Base-by-base conservation (phyloP, 306 rosid species). In the Acacia confusa region DNA sequence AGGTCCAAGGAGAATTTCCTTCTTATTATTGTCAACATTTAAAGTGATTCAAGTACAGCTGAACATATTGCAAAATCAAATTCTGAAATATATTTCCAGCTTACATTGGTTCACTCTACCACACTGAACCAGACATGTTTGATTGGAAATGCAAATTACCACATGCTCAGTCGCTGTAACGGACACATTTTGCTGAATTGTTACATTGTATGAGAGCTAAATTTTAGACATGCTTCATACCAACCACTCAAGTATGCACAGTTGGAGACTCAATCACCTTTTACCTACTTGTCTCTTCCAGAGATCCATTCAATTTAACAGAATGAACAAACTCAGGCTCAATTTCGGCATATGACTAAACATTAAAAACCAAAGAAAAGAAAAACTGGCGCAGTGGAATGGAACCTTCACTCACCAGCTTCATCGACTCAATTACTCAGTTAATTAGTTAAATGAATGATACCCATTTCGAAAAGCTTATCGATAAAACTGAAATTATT, bases 201-300 rank as follows among this genome's bases (percentile, higher is more conserved):
- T 32, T 40, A 38, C 41, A 38, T 80, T 72, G 48, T n/a, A 52
- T 40, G 20, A 22, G 27, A 30, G 65, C 68, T 55, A 76, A 36
- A 52, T 8, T 24, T 8, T 13, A 24, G 2, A 30, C 73, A 76
- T 30, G 38, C 34, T 17, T 45, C 43, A 65, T 44, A 22, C 7
- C 65, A 63, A 57, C 40, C 43, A 32, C 64, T 15, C 40, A 70
- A 45, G 45, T 43, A 32, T 11, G 55, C 67, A 22, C n/a, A 65
- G 65, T 41, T 52, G 57, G 64, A n/a, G 63, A 57, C 65, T 57
- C 53, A 75, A 22, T 43, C 72, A 30, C 45, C 72, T 77, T n/a
- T 72, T 22, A 52, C 52, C 34, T 47, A 48, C 38, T 3, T 38
- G 52, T 60, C 2, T 47, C 40, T 70, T 52, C 30, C 50, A 47